Evolutionary conservation across 164 flowering plant species (phyloP), one percentile per base, ranked within the genome.

Genomic region (Piper betle): DNA sequence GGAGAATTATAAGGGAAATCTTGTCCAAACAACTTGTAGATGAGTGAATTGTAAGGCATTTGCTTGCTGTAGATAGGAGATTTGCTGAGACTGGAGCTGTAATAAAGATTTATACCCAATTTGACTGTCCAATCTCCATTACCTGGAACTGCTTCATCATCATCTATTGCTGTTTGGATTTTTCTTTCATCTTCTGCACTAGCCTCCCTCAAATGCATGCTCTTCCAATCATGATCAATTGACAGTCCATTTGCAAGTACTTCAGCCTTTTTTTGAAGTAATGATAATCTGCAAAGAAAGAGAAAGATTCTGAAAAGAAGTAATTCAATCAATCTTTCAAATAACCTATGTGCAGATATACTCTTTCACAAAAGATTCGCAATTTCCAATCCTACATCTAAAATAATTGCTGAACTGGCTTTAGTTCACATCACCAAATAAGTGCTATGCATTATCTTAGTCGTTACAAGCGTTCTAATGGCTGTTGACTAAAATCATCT

Each of bases 71-170:
- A 94, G 53, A 94, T 85, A 66, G 89, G 84, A 52, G 99, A 88
- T 43, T 85, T 87, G 68, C 96, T 81, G n/a, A 91, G 93, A 54
- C 64, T 79, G 66, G 87, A 90, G 74, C 91, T 86, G 70, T 83
- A 91, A 62, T 71, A 87, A 61, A 94, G 97, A 76, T 94, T 88
- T 70, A 94, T 77, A 12, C 96, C 95, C 56, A 94, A 61, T 73
- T 86, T 94, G 43, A 91, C 97, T 59, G 99, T 83, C 99, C 99
- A 94, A 66, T 94, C 99, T 33, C 91, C 84, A 70, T 81, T 86
- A 25, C 84, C 79, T 25, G 86, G 84, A 57, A 73, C 70, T 6
- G 78, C 83, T 67, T 87, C 91, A 69, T 86, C 90, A 64, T 82
- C 81, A 55, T 82, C 84, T 61, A 90, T 69, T 64, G 91, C 89